Evolutionary conservation across 805 yeast species (phyloP).

Genomic region (Ogataea dorogensis): DNA sequence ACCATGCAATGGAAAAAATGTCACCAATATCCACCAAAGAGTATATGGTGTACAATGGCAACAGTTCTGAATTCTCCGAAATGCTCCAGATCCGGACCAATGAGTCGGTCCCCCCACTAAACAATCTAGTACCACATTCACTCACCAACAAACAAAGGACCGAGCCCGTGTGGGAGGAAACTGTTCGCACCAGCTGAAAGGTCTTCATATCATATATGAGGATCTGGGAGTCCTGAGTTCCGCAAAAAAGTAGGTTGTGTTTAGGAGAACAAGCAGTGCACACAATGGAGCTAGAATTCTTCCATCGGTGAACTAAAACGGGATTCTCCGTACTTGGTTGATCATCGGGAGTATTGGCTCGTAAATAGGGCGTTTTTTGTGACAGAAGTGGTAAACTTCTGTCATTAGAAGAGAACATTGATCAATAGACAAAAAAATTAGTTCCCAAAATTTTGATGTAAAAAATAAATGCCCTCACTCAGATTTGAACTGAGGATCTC

Average conservation of each 20-base stretch:
- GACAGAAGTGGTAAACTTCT: constrained; percentile 20
- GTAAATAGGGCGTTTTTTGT: constrained; percentile 1
- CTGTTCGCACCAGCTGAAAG: constrained; percentile 51
- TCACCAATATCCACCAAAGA: constrained; percentile 90
- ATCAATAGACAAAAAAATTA: constrained; percentile 3
- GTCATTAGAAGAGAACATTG: constrained; percentile 8
- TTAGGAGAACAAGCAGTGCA: constrained; percentile 64
- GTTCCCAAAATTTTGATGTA: not conserved
- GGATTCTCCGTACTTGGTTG: constrained; percentile 10
- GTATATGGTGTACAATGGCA: constrained; percentile 65
- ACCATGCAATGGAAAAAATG: constrained; percentile 79
- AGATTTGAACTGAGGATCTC: constrained; percentile 37
- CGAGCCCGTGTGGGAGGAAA: constrained; percentile 70
- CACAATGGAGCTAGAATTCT: constrained; percentile 65
- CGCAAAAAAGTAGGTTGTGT: constrained; percentile 68
- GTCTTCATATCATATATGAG: constrained; percentile 66
- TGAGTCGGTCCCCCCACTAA: constrained; percentile 90
- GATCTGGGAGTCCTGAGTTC: constrained; percentile 84
- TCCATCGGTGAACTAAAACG: constrained; percentile 63
- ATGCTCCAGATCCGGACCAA: constrained; percentile 83
- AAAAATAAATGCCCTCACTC: constrained; percentile 31
- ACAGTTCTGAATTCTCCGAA: constrained; percentile 26
- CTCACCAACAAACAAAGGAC: constrained; percentile 66
- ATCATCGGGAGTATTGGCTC: constrained; percentile 14
- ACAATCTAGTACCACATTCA: constrained; percentile 54